Base-by-base conservation (phyloP, 2,329 filamentous ascomycete genomes). In the Davidsoniella neocaledoniae region DNA sequence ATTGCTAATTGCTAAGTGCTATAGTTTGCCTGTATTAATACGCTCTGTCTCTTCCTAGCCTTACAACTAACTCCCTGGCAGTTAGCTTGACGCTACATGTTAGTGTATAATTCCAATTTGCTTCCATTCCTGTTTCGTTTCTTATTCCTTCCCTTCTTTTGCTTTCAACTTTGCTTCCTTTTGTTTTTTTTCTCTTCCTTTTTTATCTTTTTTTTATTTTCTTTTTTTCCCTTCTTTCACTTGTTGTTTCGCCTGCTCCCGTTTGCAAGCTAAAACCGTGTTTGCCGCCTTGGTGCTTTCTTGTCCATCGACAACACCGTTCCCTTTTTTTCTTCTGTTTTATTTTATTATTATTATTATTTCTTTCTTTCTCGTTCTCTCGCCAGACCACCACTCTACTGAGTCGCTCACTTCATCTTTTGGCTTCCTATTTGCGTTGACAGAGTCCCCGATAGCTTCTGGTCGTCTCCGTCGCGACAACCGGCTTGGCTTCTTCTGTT, bases 41-140 rank as follows among this genome's bases (percentile, higher is more conserved):
- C 21, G 21, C 21, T 21, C 21, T 29, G 8, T 12, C 26, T 33
- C 29, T 33, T 33, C 29, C 29, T 33, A 9, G 29, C 29, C 29
- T 33, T 33, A 33, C 12, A 33, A 33, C 7, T 12, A 19, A 3
- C 17, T 17, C 26, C 29, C 29, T 33, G 29, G 29, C 29, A 33
- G 29, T 5, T 33, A 10, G 29, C 21, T 33, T 33, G 29, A 9
- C 29, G 8, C 29, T 33, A 33, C 29, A 33, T 5, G 4, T 23
- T 23, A 23, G 21, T 33, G 29, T 33, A 33, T 33, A 33, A 33
- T 33, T 33, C 29, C 9, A 43, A 43, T 33, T 45, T 45, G 43
- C 43, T 45, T 45, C 43, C 25, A 29, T 45, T 45, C n/a, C 12
- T 39, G 36, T 39, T 37, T 14, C 23, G n/a, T 46, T 38, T 38